Percentiles rank a stretch among this genome's conserved stretches.
These are phyloP conservation scores for Clarkia xantiana DNA, from an alignment of 345 rosid genomes.

Conservation along the genomic window DNA sequence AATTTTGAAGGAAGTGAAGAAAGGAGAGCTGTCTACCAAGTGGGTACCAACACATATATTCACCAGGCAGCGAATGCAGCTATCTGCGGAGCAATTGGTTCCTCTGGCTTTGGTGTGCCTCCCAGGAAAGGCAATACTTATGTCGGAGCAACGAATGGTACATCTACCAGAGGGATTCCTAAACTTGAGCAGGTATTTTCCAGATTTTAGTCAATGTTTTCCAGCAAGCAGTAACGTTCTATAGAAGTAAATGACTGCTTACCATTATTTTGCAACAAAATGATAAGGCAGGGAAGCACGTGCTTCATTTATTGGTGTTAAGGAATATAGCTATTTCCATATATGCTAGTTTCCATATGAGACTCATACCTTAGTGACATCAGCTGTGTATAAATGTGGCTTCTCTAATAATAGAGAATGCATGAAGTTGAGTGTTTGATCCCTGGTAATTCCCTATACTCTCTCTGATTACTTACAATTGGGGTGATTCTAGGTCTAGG, in stretches of 20 bases:
- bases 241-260: not conserved
- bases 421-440: too few species aligned
- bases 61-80: conserved; percentile 71
- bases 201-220: too few species aligned
- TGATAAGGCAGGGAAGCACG: not conserved
- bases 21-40: conserved; percentile 33
- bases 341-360: too few species aligned
- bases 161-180: conserved; percentile 3
- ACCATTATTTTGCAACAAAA: not conserved
- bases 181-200: conserved; percentile 7
- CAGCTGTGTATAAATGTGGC: too few species aligned
- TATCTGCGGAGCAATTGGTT: conserved; percentile 42
- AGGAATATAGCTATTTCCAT: too few species aligned
- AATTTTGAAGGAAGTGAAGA: conserved; percentile 71
- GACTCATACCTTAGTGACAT: too few species aligned
- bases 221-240: too few species aligned
- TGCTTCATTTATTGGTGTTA: not conserved
- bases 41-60: conserved; percentile 23
- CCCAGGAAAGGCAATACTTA: conserved; percentile 19
- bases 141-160: conserved; percentile 4
- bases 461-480: too few species aligned
- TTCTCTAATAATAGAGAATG: too few species aligned
- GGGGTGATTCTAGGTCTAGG: too few species aligned
- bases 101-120: conserved; percentile 40
- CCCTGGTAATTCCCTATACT: too few species aligned